Percentiles rank a stretch among this genome's conserved stretches.
phyloP scores from a whole-genome alignment of 176 grass and related monocot genomes.

The Hyparrhenia diplandra region DNA sequence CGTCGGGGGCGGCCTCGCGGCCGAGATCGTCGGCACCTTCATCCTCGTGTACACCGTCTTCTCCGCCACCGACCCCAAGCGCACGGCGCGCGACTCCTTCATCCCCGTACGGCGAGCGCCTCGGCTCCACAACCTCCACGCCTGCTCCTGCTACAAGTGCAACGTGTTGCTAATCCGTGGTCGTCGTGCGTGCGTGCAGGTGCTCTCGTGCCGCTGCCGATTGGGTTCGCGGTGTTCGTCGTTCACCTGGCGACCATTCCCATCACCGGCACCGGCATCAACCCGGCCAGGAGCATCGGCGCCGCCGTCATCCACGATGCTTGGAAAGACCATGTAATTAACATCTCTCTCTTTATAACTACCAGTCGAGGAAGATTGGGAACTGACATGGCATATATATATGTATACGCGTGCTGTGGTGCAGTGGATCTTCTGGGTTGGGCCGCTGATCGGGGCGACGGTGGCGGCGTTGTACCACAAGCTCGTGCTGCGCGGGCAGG shows the following conservation, averaged over 20 bases:
- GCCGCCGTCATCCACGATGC: constrained; percentile 51
- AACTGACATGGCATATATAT: neutral
- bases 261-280: constrained; percentile 88
- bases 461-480: constrained; percentile 70
- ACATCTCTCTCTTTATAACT: neutral
- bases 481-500: constrained; percentile 51
- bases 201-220: constrained; percentile 75
- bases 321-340: constrained; percentile 57
- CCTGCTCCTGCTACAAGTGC: neutral
- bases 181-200: constrained; percentile 2
- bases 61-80: constrained; percentile 73
- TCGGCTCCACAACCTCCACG: neutral
- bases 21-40: constrained; percentile 82
- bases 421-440: constrained; percentile 96
- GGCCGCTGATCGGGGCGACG: constrained; percentile 59
- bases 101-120: constrained; percentile 34
- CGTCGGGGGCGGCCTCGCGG: constrained; percentile 32
- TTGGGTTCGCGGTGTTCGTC: constrained; percentile 84
- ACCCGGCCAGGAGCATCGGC: constrained; percentile 84
- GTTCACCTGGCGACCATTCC: constrained; percentile 90
- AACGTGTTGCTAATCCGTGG: neutral
- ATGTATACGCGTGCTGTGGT: neutral
- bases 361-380: neutral
- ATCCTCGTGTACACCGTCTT: constrained; percentile 80
- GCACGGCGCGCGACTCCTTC: constrained; percentile 56